Evolutionary conservation across 2,329 filamentous ascomycete genomes (phyloP).

Genomic region (Karstenula rhodostoma): DNA sequence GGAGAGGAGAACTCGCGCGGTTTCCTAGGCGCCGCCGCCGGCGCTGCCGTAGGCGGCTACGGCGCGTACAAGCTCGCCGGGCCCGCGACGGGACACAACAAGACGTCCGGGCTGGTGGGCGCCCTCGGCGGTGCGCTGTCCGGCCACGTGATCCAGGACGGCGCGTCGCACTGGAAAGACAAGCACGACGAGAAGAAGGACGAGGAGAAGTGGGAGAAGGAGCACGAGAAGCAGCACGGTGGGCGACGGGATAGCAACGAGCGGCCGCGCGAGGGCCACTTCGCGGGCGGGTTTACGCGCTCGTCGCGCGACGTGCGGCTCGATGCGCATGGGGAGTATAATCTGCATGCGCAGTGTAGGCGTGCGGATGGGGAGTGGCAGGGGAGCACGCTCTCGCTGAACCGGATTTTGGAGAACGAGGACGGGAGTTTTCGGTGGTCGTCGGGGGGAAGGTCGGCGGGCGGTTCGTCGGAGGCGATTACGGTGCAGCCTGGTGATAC

Average conservation of each 20-base stretch:
- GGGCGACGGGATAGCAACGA: slow-evolving; percentile 15
- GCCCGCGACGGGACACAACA: slow-evolving; percentile 33
- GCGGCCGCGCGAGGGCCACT: slow-evolving; percentile 27
- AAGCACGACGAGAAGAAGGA: slow-evolving; percentile 40
- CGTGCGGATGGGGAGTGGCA: slow-evolving; percentile 34
- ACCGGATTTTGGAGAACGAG: slow-evolving; percentile 34
- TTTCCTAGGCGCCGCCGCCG: slow-evolving; percentile 36
- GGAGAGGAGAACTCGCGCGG: slow-evolving; percentile 31
- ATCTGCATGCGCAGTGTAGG: slow-evolving; percentile 36
- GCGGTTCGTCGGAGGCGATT: slow-evolving; percentile 25
- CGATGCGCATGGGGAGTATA: slow-evolving; percentile 36
- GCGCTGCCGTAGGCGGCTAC: slow-evolving; percentile 37
- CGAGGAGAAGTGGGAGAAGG: slow-evolving; percentile 28
- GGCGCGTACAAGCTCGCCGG: slow-evolving; percentile 37
- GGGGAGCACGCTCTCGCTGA: slow-evolving; percentile 31
- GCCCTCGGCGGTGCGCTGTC: slow-evolving; percentile 36
- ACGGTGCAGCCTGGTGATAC: slow-evolving; percentile 40
- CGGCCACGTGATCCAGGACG: slow-evolving; percentile 35
- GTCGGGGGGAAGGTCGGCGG: slow-evolving; percentile 22
- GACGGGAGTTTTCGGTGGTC: slow-evolving; percentile 38
- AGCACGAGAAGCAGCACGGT: slow-evolving; percentile 25
- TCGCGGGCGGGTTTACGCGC: slow-evolving; percentile 34
- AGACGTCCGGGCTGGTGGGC: slow-evolving; percentile 32
- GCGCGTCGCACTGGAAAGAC: slow-evolving; percentile 33
- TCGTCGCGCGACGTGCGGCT: slow-evolving; percentile 36